Base-by-base conservation (phyloP, 495 filamentous ascomycete genomes). In the Emericellopsis terricola region DNA sequence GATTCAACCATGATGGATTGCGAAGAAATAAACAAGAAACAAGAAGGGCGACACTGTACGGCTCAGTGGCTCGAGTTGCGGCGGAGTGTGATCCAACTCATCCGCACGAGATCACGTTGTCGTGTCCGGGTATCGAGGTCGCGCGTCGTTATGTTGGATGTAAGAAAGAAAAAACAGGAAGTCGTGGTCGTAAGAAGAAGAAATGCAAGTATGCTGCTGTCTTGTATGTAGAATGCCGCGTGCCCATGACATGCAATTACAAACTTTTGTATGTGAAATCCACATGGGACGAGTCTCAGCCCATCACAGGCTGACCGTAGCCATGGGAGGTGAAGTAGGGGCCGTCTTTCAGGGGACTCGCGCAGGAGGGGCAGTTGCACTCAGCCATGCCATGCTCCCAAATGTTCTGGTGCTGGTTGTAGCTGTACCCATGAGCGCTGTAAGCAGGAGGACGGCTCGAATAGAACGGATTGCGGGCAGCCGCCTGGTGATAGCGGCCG, bases 361-460 rank as follows among this genome's bases (percentile, higher is more conserved):
- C 54, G 52, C 81, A 87, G 35, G 71, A 68, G 31, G 57, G 49
- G 50, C 81, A 89, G 38, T 60, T 64, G 49, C 80, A 89, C 14
- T 75, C 79, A 19, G 65, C 63, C 29, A 65, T 65, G 44, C 68
- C 62, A 26, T 68, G 65, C 38, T 67, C 59, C 70, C 76, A 78
- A 19, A 61, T 56, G 48, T 54, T 62, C 23, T 26, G 23, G 21
- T 35, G 33, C 33, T 71, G 68, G 15, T 62, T 60, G 37, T 75
- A 72, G 19, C 64, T 62, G 37, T 68, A 55, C 31, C 53, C 62
- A 37, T 48, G 37, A 7, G 46, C 40, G n/a, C n/a, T n/a, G 16
- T 51, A 59, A 38, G 45, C 50, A 33, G 38, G 38, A 28, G 45
- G 47, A 28, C 43, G 51, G n/a, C 47, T 33, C n/a, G 24, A 54